A percentile compares a stretch with the other conserved stretches of the same genome.
These are phyloP conservation scores for Whalleya microplaca DNA, from an alignment of 2,329 filamentous ascomycete genomes.

Conservation along the genomic window DNA sequence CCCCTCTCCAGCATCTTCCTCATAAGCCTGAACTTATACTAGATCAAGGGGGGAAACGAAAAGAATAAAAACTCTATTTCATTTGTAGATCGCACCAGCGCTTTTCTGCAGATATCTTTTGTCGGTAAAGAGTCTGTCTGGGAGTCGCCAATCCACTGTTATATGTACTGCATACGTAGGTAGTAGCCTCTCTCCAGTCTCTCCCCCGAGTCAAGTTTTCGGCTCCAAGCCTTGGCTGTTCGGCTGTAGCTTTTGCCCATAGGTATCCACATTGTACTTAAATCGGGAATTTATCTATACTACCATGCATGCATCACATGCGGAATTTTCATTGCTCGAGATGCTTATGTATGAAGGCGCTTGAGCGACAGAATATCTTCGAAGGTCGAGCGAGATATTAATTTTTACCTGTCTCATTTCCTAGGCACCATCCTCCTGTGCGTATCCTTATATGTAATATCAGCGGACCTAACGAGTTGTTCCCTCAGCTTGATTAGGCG, in stretches of 20 bases:
- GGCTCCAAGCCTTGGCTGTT: constrained; percentile 23
- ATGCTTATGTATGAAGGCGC: constrained; percentile 16
- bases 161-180: background rate
- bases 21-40: background rate
- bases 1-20: no score
- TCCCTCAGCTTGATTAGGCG: background rate
- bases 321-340: background rate
- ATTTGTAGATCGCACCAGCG: constrained; percentile 3
- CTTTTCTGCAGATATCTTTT: constrained; percentile 8
- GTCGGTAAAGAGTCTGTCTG: constrained; percentile 26
- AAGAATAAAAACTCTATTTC: background rate
- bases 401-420: background rate
- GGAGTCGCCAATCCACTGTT: constrained; percentile 13
- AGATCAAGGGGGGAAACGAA: background rate
- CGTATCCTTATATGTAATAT: background rate
- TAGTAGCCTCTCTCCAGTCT: constrained; percentile 11
- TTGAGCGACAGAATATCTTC: constrained; percentile 6
- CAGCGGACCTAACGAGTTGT: background rate
- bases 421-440: background rate
- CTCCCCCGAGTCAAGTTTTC: constrained; percentile 32
- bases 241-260: constrained; percentile 18
- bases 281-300: constrained; percentile 24
- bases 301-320: constrained; percentile 6
- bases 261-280: constrained; percentile 8
- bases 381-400: background rate